These are phyloP conservation scores for Hericium erinaceus DNA, from an alignment of 768 basidiomycete genomes.

Conservation along the genomic window DNA sequence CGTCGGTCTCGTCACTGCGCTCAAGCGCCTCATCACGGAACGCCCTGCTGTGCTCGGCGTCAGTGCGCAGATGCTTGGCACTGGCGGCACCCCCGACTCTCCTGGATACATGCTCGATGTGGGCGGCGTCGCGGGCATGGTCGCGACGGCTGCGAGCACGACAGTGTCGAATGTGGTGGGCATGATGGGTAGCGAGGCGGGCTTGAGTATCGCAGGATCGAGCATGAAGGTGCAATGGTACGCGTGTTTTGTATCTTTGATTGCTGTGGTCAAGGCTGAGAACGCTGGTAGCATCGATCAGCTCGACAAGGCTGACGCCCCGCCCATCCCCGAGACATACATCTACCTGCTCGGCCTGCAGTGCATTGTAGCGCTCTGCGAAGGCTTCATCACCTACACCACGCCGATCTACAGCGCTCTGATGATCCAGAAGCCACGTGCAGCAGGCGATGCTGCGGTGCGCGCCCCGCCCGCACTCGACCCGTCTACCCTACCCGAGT, in stretches of 20 bases:
- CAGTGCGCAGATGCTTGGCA: conserved; percentile 69
- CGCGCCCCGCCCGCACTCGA: conserved; percentile 72
- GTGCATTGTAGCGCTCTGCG: conserved; percentile 77
- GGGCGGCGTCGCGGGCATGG: conserved; percentile 69
- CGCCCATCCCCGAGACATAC: conserved; percentile 88
- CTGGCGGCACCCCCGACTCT: conserved; percentile 39
- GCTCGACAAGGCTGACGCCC: conserved; percentile 93
- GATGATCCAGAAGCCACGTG: conserved; percentile 51
- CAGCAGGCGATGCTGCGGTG: conserved; percentile 53
- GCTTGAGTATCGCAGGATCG: conserved; percentile 63
- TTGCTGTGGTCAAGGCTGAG: neutral
- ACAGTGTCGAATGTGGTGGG: conserved; percentile 80
- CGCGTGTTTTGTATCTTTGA: conserved; percentile 12
- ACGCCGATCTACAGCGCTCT: conserved; percentile 69
- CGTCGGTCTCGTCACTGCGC: conserved; percentile 64
- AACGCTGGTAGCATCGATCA: conserved; percentile 74
- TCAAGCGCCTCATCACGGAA: conserved; percentile 84
- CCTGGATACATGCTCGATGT: conserved; percentile 49
- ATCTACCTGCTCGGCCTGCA: conserved; percentile 88
- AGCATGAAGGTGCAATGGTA: conserved; percentile 91
- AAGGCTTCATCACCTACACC: conserved; percentile 70
- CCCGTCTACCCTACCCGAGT: conserved; percentile 41
- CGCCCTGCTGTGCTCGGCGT: conserved; percentile 81
- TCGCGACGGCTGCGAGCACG: conserved; percentile 73
- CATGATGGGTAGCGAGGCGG: conserved; percentile 66